Conservation (phyloP, 2,329 filamentous ascomycete species). For the Pestalotiopsis sp. region DNA sequence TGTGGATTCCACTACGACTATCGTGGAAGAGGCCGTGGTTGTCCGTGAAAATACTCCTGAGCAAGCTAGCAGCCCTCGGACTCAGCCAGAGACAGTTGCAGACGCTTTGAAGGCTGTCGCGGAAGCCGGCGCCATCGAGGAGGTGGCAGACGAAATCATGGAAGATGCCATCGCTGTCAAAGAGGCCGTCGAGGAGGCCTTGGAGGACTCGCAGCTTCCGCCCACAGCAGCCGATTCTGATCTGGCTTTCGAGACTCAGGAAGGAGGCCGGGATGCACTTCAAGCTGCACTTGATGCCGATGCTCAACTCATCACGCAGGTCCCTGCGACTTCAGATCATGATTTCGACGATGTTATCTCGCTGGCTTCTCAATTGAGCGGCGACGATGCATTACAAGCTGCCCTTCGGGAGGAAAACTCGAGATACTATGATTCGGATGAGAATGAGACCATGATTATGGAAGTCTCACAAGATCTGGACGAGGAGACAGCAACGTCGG, state of each 20-base stretch:
- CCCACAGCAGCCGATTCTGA: neutral
- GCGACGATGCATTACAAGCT: slow-evolving; percentile 15
- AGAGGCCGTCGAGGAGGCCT: neutral
- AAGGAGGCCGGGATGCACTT: neutral
- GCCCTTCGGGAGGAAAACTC: slow-evolving; percentile 5
- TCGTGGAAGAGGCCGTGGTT: neutral
- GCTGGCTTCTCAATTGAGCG: slow-evolving; percentile 9
- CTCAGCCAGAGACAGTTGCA: neutral
- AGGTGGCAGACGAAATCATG: neutral
- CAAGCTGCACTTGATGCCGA: neutral
- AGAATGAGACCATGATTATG: neutral
- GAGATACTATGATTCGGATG: neutral
- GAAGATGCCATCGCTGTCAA: neutral
- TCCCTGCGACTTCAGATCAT: neutral
- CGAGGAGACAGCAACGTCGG: neutral
- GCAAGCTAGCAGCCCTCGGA: neutral
- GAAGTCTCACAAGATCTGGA: neutral
- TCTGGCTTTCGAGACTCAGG: slow-evolving; percentile 3
- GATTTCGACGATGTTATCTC: slow-evolving; percentile 2
- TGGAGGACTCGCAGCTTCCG: neutral
- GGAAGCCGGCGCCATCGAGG: neutral
- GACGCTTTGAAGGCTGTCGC: neutral
- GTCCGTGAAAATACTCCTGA: neutral
- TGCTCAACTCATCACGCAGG: neutral
- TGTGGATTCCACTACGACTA: neutral